Conservation (phyloP, 106 monocot species). For the Posidonia australis region DNA sequence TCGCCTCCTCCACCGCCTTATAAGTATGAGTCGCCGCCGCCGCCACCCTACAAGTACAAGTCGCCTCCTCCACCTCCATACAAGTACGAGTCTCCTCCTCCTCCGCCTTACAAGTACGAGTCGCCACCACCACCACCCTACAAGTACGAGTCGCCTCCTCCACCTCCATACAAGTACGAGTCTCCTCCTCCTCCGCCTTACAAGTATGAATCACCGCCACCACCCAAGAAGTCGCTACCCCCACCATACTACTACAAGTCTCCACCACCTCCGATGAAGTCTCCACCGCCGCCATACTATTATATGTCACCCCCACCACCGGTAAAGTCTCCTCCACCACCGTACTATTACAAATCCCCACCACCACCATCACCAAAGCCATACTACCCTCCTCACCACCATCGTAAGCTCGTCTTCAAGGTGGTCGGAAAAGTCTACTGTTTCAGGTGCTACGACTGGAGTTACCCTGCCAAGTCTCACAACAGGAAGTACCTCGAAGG, state of each 20-base stretch:
- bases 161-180: no score
- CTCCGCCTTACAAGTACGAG: no score
- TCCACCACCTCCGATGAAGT: neutral
- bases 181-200: neutral
- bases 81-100: no score
- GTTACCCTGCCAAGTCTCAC: slow-evolving; percentile 34
- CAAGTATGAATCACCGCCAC: no score
- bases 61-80: no score
- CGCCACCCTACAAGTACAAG: neutral
- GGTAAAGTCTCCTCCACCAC: slow-evolving; percentile 11
- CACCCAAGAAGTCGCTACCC: neutral
- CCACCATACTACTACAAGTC: slow-evolving; percentile 10
- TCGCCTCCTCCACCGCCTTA: neutral
- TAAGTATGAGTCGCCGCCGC: slow-evolving; percentile 7
- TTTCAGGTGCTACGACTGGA: slow-evolving; percentile 46
- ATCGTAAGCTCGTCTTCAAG: slow-evolving; percentile 22
- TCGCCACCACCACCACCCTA: no score
- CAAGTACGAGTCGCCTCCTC: no score
- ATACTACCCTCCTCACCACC: slow-evolving; percentile 10
- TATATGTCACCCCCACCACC: slow-evolving; percentile 9
- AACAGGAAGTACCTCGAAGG: slow-evolving; percentile 49
- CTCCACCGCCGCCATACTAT: neutral
- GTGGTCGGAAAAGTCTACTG: slow-evolving; percentile 62
- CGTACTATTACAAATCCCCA: neutral
- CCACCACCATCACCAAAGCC: slow-evolving; percentile 2